A percentile compares a stretch with the other conserved stretches of the same genome.
phyloP scores from a whole-genome alignment of 2,329 filamentous ascomycete genomes.

The Apiospora malaysiana region DNA sequence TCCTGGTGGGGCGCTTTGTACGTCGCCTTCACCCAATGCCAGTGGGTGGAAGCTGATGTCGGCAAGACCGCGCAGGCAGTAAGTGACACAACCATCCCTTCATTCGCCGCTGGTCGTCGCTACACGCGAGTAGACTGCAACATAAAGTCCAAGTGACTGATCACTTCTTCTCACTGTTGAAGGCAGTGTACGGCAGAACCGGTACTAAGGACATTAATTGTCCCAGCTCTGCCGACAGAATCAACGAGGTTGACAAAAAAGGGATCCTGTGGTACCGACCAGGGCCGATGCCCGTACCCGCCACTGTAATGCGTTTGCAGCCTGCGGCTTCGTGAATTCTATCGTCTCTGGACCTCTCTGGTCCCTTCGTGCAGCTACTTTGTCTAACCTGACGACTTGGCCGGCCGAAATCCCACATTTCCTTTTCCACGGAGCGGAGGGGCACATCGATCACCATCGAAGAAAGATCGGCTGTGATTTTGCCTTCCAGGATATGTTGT shows the following conservation, averaged over 20 bases:
- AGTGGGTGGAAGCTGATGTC: slow-evolving; percentile 52
- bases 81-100: slow-evolving; percentile 21
- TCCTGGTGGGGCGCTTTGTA: slow-evolving; percentile 53
- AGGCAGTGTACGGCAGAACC: slow-evolving; percentile 10
- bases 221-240: not conserved
- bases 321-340: not conserved
- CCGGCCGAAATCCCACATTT: not conserved
- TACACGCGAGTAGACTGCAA: not conserved
- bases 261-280: slow-evolving; percentile 25
- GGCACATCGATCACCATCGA: not conserved
- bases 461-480: not conserved
- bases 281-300: slow-evolving; percentile 24
- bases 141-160: not conserved
- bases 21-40: slow-evolving; percentile 52
- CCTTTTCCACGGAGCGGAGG: not conserved
- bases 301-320: slow-evolving; percentile 22
- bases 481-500: not conserved
- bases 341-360: not conserved
- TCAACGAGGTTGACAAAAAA: slow-evolving; percentile 18
- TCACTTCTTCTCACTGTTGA: not conserved
- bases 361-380: not conserved
- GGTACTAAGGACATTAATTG: not conserved
- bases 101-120: not conserved
- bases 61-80: slow-evolving; percentile 29
- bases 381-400: slow-evolving; percentile 12